Evolutionary conservation across 2,329 filamentous ascomycete species (phyloP).

Genomic region (Ilyonectria sp.): DNA sequence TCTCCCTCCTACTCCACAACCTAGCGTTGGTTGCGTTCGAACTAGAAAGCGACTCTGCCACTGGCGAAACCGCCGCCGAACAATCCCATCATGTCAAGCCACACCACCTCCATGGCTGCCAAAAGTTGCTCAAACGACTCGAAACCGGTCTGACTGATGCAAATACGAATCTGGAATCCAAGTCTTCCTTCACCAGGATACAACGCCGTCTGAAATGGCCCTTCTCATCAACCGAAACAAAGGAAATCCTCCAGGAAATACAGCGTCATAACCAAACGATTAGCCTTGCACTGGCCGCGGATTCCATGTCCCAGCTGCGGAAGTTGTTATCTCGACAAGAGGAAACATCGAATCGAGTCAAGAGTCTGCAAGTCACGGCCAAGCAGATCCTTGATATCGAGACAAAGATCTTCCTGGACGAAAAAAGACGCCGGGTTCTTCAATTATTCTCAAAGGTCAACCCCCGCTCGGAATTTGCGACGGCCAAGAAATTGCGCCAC

Average conservation of each 20-base stretch:
- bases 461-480: neutral
- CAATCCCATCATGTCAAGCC: neutral
- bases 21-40: conserved; percentile 11
- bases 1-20: conserved; percentile 15
- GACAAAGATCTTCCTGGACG: neutral
- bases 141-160: neutral
- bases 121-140: conserved; percentile 10
- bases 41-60: conserved; percentile 8
- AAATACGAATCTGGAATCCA: neutral
- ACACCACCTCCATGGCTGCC: conserved; percentile 23
- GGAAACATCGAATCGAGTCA: neutral
- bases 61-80: neutral
- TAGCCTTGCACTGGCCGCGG: conserved; percentile 9
- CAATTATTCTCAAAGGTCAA: conserved; percentile 22
- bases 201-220: conserved; percentile 24
- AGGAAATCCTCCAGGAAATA: neutral
- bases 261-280: conserved; percentile 29
- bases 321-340: conserved; percentile 8
- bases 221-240: conserved; percentile 17
- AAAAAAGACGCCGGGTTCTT: neutral
- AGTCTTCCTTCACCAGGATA: neutral
- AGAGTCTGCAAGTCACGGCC: neutral
- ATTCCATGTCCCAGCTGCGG: conserved; percentile 8
- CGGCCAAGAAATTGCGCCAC: conserved; percentile 1
- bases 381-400: conserved; percentile 13